Conservation (phyloP, 2,329 filamentous ascomycete genomes). For the Aspergillus sp. region DNA sequence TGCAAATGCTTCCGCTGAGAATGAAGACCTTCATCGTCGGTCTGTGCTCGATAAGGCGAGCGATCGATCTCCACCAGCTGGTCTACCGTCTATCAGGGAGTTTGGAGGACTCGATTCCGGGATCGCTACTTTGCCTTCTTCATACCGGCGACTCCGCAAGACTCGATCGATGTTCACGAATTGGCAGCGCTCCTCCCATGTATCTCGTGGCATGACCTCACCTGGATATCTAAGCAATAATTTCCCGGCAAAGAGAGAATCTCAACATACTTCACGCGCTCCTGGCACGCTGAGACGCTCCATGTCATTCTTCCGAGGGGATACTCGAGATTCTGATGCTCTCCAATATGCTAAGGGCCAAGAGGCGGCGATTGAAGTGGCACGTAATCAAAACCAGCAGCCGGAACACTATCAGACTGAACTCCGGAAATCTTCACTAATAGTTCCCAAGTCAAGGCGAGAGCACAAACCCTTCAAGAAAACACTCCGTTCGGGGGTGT, state of each 20-base stretch:
- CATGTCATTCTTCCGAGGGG: conserved; percentile 43
- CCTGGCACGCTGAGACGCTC: conserved; percentile 41
- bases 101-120: conserved; percentile 37
- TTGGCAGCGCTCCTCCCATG: conserved; percentile 32
- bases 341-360: conserved; percentile 33
- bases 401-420: conserved; percentile 21
- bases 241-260: background rate
- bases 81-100: conserved; percentile 33
- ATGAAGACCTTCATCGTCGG: conserved; percentile 3
- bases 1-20: conserved; percentile 13
- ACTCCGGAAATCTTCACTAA: conserved; percentile 27
- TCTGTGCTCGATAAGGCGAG: conserved; percentile 5
- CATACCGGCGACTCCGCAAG: conserved; percentile 49
- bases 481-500: conserved; percentile 35
- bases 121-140: conserved; percentile 46
- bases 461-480: conserved; percentile 42
- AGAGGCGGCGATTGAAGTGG: conserved; percentile 44
- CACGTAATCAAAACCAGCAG: conserved; percentile 42
- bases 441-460: conserved; percentile 24
- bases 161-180: conserved; percentile 52
- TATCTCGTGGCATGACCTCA: conserved; percentile 17
- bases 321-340: conserved; percentile 21
- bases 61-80: conserved; percentile 19
- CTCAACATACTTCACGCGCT: conserved; percentile 15
- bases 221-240: conserved; percentile 13